These are phyloP conservation scores for Suillus decipiens DNA, from an alignment of 768 basidiomycete species.

Conservation along the genomic window DNA sequence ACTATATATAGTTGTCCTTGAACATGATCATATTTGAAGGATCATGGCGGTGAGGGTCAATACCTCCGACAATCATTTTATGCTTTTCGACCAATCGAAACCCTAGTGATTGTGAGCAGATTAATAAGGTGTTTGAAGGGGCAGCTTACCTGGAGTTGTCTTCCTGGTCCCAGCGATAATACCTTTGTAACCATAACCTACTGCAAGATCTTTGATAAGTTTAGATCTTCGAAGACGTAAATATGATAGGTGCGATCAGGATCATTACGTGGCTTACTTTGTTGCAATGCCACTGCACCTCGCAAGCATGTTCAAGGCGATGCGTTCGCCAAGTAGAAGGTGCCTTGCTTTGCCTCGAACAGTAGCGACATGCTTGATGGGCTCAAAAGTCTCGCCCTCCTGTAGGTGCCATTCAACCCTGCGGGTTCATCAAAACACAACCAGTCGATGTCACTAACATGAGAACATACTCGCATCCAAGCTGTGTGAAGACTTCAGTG, in stretches of 20 bases:
- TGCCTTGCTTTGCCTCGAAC: conserved; percentile 88
- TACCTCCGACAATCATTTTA: conserved; percentile 96
- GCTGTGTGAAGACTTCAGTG: conserved; percentile 85
- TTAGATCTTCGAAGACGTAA: conserved; percentile 62
- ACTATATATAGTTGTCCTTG: conserved; percentile 99
- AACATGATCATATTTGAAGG: conserved; percentile 99
- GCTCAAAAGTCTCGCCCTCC: conserved; percentile 82
- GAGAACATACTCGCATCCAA: conserved; percentile 84
- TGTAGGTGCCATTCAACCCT: conserved; percentile 93
- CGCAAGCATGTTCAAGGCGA: conserved; percentile 91
- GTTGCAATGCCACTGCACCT: conserved; percentile 97
- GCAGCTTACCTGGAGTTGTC: conserved; percentile 78
- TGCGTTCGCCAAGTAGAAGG: conserved; percentile 87
- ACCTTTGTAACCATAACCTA: conserved; percentile 78
- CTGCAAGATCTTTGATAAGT: conserved; percentile 75
- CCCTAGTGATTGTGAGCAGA: conserved; percentile 44
- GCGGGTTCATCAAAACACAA: conserved; percentile 3
- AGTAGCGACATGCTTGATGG: conserved; percentile 85
- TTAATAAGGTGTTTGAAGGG: neutral
- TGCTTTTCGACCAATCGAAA: conserved; percentile 98
- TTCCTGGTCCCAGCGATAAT: conserved; percentile 95
- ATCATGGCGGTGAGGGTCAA: conserved; percentile 94
- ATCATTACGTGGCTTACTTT: conserved; percentile 54
- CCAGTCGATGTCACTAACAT: neutral
- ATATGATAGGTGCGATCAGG: neutral